Base-by-base conservation (phyloP, 345 rosid species). In the Citropsis articulata region DNA sequence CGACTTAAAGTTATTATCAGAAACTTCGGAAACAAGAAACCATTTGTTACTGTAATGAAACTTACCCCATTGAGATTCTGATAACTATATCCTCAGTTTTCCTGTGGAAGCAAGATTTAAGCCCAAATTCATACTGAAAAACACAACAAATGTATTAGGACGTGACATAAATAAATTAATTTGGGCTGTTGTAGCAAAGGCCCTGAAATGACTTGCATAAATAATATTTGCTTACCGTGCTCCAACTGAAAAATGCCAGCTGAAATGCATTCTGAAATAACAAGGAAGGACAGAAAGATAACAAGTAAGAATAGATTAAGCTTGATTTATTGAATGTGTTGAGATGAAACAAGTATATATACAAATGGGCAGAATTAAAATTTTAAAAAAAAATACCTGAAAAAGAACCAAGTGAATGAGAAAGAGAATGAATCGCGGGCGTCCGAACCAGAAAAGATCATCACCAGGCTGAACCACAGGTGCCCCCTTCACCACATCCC, bases 391-490 rank as follows among this genome's bases (percentile, higher is more conserved):
- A 50, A 6, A 24, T 88, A 93, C 98, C 98, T 90, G 93, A 83
- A 96, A 96, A 76, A 96, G 98, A 74, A 87, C 92, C n/a, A 94
- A 56, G 79, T 94, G 97, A 81, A 96, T 89, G 78, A 96, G 92
- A 71, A 89, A 90, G 84, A 96, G 98, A 66, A 96, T 75, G 76
- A 96, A 82, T 63, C 90, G 93, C 1, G 99, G 98, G 16, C 91
- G 87, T 24, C 98, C 90, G 12, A 96, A 94, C 99, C 99, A 96
- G 92, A 96, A 96, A 71, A 96, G 98, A 12, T 94, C 92, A 75
- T 96, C 97, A 0, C 92, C 91, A 5, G 97, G 99, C 83, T 90
- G 85, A 82, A 96, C 99, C 62, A 96, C 85, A 0, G 98, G 99
- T 27, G 95, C 91, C 69, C 99, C 99, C 85, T 84, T 89, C 69